phyloP scores from a whole-genome alignment of 202 grass and related monocot species.

The Carex arenaria region DNA sequence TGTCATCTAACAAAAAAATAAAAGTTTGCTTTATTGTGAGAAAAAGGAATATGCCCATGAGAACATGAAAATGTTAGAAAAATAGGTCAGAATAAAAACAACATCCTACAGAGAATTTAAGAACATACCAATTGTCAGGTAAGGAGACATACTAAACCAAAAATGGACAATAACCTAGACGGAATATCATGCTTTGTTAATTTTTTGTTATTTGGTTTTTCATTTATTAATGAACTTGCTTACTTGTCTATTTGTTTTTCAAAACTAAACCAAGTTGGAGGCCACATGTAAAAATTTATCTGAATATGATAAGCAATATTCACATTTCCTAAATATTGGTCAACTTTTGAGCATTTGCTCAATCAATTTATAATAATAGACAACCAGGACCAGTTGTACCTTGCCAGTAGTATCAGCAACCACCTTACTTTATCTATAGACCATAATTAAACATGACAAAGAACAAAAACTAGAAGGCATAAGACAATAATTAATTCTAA shows the following conservation, averaged over 20 bases:
- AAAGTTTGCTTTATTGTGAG: not conserved
- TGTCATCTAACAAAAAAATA: slow-evolving; percentile 74
- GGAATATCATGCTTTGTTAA: not conserved
- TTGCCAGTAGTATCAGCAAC: slow-evolving; percentile 1
- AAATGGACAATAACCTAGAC: not conserved
- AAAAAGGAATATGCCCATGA: not conserved
- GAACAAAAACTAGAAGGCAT: slow-evolving; percentile 2
- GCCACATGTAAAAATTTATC: not conserved
- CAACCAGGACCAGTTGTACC: not conserved
- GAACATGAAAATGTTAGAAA: not conserved
- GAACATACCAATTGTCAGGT: not conserved
- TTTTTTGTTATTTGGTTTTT: not conserved
- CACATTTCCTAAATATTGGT: slow-evolving; percentile 1
- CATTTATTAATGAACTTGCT: not conserved
- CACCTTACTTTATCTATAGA: not conserved
- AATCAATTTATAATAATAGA: not conserved
- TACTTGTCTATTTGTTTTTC: not conserved
- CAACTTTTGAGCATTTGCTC: not conserved
- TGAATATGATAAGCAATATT: slow-evolving; percentile 3
- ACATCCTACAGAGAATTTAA: not conserved
- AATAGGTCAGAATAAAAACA: not conserved
- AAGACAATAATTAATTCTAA: not conserved
- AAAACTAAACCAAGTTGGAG: not conserved
- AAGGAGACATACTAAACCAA: not conserved
- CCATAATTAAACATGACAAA: slow-evolving; percentile 1